A percentile compares a stretch with the other conserved stretches of the same genome.
Conservation (phyloP, 2,329 filamentous ascomycete species). For the Monascus ruber region DNA sequence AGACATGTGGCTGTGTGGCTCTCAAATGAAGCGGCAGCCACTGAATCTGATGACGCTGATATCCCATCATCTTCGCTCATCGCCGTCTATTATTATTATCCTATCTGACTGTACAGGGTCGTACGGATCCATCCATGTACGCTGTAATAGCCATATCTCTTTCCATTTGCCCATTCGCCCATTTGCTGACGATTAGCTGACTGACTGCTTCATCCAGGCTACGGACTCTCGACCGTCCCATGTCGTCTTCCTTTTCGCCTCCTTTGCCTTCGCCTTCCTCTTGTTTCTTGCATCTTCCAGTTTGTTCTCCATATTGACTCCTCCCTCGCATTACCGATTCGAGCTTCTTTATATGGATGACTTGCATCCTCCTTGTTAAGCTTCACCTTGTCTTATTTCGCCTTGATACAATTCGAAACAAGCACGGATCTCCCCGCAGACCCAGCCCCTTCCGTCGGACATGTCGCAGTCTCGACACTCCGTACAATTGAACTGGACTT, state of each 20-base stretch:
- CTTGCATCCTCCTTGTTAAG: constrained; percentile 1
- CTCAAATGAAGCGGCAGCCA: too few species aligned
- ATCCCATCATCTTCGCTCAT: too few species aligned
- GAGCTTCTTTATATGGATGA: constrained; percentile 5
- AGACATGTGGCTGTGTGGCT: too few species aligned
- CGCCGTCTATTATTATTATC: too few species aligned
- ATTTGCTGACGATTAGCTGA: background rate
- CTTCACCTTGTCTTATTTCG: too few species aligned
- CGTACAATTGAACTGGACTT: too few species aligned
- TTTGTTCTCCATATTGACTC: background rate
- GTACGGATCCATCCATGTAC: too few species aligned
- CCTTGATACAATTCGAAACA: constrained; percentile 15
- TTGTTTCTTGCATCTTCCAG: background rate
- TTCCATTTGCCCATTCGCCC: background rate
- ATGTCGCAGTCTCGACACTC: constrained; percentile 6
- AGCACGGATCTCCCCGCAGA: constrained; percentile 20
- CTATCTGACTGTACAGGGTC: too few species aligned
- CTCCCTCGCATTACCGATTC: background rate
- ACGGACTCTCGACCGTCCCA: background rate
- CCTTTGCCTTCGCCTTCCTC: background rate
- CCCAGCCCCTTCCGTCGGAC: constrained; percentile 7
- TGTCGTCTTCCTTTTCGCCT: background rate
- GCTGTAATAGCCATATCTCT: too few species aligned
- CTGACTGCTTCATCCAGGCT: background rate
- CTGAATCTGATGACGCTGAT: too few species aligned